These are phyloP conservation scores for Sphenostylis stenocarpa DNA, from an alignment of 306 rosid genomes.

Conservation along the genomic window DNA sequence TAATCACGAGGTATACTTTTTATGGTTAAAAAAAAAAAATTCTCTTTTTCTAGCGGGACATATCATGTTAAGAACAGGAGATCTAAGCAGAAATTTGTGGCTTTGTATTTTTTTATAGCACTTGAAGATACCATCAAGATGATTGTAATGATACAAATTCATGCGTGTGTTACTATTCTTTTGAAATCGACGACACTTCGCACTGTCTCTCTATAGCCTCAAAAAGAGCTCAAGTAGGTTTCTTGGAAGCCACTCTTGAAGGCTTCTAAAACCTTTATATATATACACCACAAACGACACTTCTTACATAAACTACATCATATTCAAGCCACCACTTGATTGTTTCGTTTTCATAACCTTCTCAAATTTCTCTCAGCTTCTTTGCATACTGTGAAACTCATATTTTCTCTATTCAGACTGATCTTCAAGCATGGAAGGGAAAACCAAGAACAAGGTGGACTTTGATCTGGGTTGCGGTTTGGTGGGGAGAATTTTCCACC, in stretches of 20 bases:
- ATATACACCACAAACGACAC: conserved; percentile 18
- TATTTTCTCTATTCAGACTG: not conserved
- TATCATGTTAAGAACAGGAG: not conserved
- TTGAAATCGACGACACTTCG: conserved; percentile 37
- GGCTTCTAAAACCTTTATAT: conserved; percentile 27
- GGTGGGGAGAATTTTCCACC: conserved; percentile 59
- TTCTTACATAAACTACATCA: conserved; percentile 32
- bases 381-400: not conserved
- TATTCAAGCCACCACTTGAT: conserved; percentile 44
- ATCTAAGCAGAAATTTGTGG: not conserved
- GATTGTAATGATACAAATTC: conserved; percentile 25
- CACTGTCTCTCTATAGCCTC: conserved; percentile 19
- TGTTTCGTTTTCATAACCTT: conserved; percentile 32
- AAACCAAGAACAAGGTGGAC: conserved; percentile 38
- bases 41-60: not conserved
- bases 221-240: conserved; percentile 54
- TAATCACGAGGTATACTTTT: not conserved
- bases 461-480: conserved; percentile 62
- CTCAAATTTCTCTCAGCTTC: conserved; percentile 18
- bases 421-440: conserved; percentile 49
- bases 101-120: not conserved
- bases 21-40: not conserved
- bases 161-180: conserved; percentile 9
- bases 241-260: conserved; percentile 84
- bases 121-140: not conserved